Base-by-base conservation (phyloP, 345 rosid genomes). In the Pelargonium nanum region DNA sequence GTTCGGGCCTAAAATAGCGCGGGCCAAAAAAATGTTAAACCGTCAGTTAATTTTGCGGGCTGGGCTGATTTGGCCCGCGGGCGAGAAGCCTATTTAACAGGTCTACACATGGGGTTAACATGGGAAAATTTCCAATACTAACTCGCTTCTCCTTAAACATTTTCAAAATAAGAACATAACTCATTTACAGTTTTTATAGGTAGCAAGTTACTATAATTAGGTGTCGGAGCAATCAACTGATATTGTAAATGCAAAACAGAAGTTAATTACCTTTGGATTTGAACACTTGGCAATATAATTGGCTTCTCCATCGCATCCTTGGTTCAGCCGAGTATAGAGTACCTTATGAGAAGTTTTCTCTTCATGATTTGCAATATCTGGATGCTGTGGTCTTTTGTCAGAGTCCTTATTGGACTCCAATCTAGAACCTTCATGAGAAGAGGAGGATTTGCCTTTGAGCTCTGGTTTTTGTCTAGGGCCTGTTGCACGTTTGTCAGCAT, bases 401-500 rank as follows among this genome's bases (percentile, higher is more conserved):
- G 32, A 19, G 26, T 69, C 55, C 22, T 16, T 15, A n/a, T 7
- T 5, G 34, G n/a, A 15, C 51, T 51, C 58, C 57, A 15, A 57
- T 52, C 58, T 69, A 1, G 58, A 20, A 21, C 22, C 22, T 26
- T 60, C 45, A 24, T 12, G 24, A 20, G 40, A 30, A 20, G 40
- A 30, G 45, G 53, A 50, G 24, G 54, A 13, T n/a, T 26, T 69
- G 20, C 59, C 63, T 65, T 63, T 40, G 23, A 20, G 32, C 32
- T 24, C 19, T 55, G 68, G n/a, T 25, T 22, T 21, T 62, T 62
- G 53, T 22, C 62, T 59, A 25, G 25, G 30, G 23, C 1, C 63
- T 32, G 53, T 24, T 52, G 57, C 65, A 54, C 68, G 57, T 65
- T 82, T 79, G 22, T 64, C 65, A 23, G 86, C 81, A 69, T 89